Evolutionary conservation across 208 protist species (phyloP).

Genomic region (Hexamita inflata): DNA sequence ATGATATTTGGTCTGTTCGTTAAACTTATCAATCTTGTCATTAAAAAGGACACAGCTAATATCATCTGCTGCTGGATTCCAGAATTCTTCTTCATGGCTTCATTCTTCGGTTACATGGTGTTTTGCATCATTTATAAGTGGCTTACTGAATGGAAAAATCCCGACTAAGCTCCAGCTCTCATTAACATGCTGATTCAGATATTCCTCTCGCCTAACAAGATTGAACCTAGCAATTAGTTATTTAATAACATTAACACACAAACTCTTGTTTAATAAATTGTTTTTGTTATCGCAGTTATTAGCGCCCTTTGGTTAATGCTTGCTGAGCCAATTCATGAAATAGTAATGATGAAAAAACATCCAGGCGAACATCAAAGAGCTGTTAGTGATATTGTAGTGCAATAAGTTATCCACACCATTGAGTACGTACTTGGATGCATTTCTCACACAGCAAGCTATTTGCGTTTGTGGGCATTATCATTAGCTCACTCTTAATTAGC

Average conservation of each 20-base stretch:
- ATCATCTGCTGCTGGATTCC: conserved; percentile 41
- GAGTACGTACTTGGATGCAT: conserved; percentile 93
- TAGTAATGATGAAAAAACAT: neutral
- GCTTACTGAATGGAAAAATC: conserved; percentile 37
- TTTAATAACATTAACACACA: conserved; percentile 15
- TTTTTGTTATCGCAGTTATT: conserved; percentile 31
- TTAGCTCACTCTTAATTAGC: conserved; percentile 76
- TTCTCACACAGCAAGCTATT: conserved; percentile 98
- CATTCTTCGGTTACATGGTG: conserved; percentile 50
- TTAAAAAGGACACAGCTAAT: conserved; percentile 24
- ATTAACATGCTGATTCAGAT: conserved; percentile 76
- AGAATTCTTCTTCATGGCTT: conserved; percentile 45
- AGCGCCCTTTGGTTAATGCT: conserved; percentile 24
- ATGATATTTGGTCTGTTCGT: conserved; percentile 43
- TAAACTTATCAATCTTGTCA: conserved; percentile 33
- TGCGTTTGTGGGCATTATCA: conserved; percentile 98
- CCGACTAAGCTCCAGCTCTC: conserved; percentile 53
- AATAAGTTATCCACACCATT: conserved; percentile 96
- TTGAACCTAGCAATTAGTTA: neutral
- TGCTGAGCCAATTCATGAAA: neutral
- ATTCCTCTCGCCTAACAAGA: conserved; percentile 57
- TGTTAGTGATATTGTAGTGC: conserved; percentile 77
- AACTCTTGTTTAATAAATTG: conserved; percentile 17
- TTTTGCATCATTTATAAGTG: conserved; percentile 50
- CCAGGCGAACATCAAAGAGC: conserved; percentile 45